phyloP scores from a whole-genome alignment of 805 yeast genomes.

The Myxozyma lipomycoides region DNA sequence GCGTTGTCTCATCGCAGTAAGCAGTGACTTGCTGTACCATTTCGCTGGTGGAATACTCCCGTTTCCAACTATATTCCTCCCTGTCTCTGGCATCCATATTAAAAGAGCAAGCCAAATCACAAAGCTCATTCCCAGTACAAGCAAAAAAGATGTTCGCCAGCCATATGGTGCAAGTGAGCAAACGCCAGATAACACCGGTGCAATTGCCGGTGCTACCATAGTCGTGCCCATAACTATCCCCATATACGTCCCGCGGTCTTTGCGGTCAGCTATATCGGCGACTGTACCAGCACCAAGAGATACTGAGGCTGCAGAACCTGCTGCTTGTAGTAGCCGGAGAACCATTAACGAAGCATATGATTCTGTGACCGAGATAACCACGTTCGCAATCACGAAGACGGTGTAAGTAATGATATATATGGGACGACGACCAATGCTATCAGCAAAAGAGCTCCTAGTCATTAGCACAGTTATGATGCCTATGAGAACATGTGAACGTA shows the following conservation, averaged over 20 bases:
- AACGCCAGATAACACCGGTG: constrained; percentile 64
- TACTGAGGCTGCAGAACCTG: constrained; percentile 71
- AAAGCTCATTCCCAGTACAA: constrained; percentile 63
- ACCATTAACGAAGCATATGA: constrained; percentile 56
- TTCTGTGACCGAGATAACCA: constrained; percentile 59
- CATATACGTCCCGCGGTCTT: constrained; percentile 65
- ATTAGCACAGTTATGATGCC: background rate
- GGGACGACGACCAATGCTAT: constrained; percentile 69
- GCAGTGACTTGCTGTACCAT: constrained; percentile 1
- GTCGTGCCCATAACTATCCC: constrained; percentile 64
- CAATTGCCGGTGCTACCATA: constrained; percentile 70
- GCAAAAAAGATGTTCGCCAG: constrained; percentile 81
- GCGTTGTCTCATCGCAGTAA: background rate
- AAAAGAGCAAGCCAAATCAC: constrained; percentile 37
- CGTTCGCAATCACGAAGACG: constrained; percentile 56
- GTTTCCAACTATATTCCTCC: constrained; percentile 67
- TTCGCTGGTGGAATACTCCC: constrained; percentile 56
- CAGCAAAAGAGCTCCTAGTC: constrained; percentile 56
- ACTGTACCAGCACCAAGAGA: constrained; percentile 66
- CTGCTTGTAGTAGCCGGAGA: constrained; percentile 70
- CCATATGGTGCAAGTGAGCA: constrained; percentile 44
- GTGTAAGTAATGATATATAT: constrained; percentile 52
- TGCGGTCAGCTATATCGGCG: constrained; percentile 66
- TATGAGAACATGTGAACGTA: too few relatives aligned
- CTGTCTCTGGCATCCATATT: constrained; percentile 67